Base-by-base conservation (phyloP, 106 monocot species). In the Gastrodia elata region DNA sequence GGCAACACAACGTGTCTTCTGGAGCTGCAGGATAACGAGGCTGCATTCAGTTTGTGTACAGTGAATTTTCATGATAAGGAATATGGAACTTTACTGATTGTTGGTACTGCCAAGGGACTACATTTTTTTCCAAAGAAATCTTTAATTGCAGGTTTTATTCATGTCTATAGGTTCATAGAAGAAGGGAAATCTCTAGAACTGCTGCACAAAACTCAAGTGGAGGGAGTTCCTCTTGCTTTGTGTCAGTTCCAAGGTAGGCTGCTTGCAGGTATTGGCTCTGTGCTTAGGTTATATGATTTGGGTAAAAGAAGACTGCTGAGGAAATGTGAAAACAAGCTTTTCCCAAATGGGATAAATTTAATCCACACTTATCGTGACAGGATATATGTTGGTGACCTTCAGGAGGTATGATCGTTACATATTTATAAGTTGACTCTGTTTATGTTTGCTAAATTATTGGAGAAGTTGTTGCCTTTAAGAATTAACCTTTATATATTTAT, bases 51-150 rank as follows among this genome's bases (percentile, higher is more conserved):
- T 71, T 33, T 87, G 27, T 97, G 96, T 64, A 90, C 92, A 40
- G 96, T 97, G 73, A 97, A 97, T 80, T 97, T 97, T 65, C 87
- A 93, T 84, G 97, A 97, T 73, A 97, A 88, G 81, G 96, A 95
- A 74, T 81, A 92, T 78, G 97, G 97, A 61, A 86, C 86, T 71
- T 84, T 97, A 40, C 25, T 97, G 68, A 92, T 90, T 71, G 92
- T 97, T 78, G 97, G 97, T 8, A 92, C 97, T 20, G 90, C 87
- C 26, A 90, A 90, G 80, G 92, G 90, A 16, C 74, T 97, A 81
- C 85, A 97, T 65, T 92, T 90, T 72, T 90, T 77, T 75, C 96
- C 96, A 28, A 92, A 86, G 77, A 92, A 82, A 70, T 83, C 69
- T 65, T 48, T 92, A 52, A 61, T 64, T 58, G 80, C 86, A 44